These are phyloP conservation scores for Zalaria sp. DNA, from an alignment of 2,329 filamentous ascomycete species.

Conservation along the genomic window DNA sequence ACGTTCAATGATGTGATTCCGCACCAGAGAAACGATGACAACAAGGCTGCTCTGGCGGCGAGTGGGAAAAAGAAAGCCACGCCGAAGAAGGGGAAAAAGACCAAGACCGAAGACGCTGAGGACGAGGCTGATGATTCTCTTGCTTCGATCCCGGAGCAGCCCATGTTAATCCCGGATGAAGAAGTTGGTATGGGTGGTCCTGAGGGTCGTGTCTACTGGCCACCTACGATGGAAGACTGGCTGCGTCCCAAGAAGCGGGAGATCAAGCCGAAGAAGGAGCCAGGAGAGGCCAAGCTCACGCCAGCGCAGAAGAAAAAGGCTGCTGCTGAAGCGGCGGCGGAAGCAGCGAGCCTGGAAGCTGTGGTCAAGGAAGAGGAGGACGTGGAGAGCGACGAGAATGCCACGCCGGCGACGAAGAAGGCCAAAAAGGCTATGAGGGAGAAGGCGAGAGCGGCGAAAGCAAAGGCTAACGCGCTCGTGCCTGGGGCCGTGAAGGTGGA, in stretches of 20 bases:
- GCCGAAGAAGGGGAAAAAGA: conserved; percentile 30
- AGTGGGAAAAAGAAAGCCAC: conserved; percentile 24
- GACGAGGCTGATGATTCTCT: conserved; percentile 23
- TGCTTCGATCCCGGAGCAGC: conserved; percentile 25
- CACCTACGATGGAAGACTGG: conserved; percentile 80
- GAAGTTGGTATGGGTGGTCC: conserved; percentile 80
- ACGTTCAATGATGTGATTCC: conserved; percentile 65
- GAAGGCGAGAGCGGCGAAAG: conserved; percentile 7
- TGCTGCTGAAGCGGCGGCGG: conserved; percentile 12
- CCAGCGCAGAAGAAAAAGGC: conserved; percentile 13
- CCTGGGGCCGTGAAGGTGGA: conserved; percentile 3
- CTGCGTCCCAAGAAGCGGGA: conserved; percentile 65
- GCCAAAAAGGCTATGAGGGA: conserved; percentile 19
- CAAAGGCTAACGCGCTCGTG: conserved; percentile 8
- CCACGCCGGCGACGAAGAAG: conserved; percentile 25
- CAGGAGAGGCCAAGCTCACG: conserved; percentile 15
- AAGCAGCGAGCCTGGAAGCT: conserved; percentile 2
- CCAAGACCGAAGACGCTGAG: conserved; percentile 21
- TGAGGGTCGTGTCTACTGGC: conserved; percentile 78
- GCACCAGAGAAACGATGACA: conserved; percentile 62
- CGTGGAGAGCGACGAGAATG: conserved; percentile 17
- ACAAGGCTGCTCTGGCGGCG: conserved; percentile 31
- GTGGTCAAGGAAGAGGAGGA: conserved; percentile 12
- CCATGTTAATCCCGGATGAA: conserved; percentile 41
- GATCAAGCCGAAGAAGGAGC: conserved; percentile 38